Conservation (phyloP, 495 filamentous ascomycete genomes). For the Hyaloscypha finlandica region DNA sequence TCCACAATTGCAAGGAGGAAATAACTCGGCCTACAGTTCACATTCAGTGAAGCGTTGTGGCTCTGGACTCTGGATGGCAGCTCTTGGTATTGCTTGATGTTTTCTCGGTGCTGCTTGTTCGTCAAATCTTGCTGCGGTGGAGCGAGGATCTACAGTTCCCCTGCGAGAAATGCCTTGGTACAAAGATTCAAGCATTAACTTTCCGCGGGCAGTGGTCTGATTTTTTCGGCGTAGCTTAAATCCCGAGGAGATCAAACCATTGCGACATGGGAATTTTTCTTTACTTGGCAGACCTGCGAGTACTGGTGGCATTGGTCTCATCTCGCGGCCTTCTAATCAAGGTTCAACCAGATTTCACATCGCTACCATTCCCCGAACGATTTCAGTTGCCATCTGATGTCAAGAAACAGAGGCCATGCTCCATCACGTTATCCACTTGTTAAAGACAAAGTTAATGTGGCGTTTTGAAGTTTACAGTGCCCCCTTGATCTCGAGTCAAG, state of each 20-base stretch:
- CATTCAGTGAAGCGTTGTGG: not conserved
- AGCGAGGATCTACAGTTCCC: not conserved
- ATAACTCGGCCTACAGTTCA: not conserved
- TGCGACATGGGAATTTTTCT: constrained; percentile 1
- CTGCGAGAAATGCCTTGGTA: not conserved
- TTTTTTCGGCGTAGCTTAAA: constrained; percentile 5
- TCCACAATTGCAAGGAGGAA: not conserved
- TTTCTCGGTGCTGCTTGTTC: not conserved
- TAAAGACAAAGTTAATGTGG: not conserved
- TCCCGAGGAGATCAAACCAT: constrained; percentile 1
- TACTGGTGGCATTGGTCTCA: not conserved
- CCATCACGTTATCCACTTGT: not conserved
- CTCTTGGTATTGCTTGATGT: not conserved
- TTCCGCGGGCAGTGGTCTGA: not conserved
- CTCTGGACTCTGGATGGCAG: not conserved
- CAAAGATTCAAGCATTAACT: not conserved
- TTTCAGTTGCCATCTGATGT: not conserved
- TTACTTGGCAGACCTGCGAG: not conserved
- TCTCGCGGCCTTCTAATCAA: not conserved
- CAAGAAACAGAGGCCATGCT: not conserved
- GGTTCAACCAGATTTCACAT: not conserved
- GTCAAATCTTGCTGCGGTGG: not conserved
- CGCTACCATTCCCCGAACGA: not conserved
- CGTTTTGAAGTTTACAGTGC: not conserved
- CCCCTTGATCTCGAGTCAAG: not conserved